A percentile compares a stretch with the other conserved stretches of the same genome.
phyloP scores from a whole-genome alignment of 1,284 basidiomycete species.

The Anthracocystis walkeri region DNA sequence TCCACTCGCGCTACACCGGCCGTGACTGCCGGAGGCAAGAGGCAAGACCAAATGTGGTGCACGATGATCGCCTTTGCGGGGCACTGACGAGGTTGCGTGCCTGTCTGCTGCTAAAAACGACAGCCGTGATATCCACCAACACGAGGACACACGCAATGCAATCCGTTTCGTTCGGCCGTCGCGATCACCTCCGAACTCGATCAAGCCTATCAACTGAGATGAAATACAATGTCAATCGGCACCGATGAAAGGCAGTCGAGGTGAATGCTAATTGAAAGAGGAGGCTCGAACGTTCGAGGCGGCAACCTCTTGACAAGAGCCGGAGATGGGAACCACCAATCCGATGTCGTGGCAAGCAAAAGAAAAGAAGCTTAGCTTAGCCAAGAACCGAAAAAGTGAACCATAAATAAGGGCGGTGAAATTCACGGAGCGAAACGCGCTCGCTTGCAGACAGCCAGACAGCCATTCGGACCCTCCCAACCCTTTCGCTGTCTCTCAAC shows the following conservation, averaged over 20 bases:
- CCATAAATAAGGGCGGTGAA: neutral
- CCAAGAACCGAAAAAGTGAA: neutral
- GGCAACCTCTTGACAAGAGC: neutral
- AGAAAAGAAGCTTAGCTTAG: slow-evolving; percentile 7
- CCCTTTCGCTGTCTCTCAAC: neutral
- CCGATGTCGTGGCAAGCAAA: slow-evolving; percentile 1
- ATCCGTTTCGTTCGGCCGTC: neutral
- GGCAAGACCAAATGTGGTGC: neutral
- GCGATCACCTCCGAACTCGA: neutral
- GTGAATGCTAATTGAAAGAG: too few relatives aligned
- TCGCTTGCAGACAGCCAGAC: neutral
- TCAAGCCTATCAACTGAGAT: neutral
- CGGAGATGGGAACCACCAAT: neutral
- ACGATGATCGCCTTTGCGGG: neutral
- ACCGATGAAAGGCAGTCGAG: neutral
- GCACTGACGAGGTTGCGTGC: neutral
- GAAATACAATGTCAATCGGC: neutral
- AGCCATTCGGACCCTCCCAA: too few relatives aligned
- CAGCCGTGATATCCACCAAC: neutral
- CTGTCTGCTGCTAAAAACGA: neutral
- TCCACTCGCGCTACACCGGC: neutral
- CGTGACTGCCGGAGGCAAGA: slow-evolving; percentile 2
- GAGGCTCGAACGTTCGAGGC: neutral
- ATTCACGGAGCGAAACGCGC: slow-evolving; percentile 11
- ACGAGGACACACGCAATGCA: neutral